Evolutionary conservation across 495 filamentous ascomycete species (phyloP).

Genomic region (Annulohypoxylon nitens): DNA sequence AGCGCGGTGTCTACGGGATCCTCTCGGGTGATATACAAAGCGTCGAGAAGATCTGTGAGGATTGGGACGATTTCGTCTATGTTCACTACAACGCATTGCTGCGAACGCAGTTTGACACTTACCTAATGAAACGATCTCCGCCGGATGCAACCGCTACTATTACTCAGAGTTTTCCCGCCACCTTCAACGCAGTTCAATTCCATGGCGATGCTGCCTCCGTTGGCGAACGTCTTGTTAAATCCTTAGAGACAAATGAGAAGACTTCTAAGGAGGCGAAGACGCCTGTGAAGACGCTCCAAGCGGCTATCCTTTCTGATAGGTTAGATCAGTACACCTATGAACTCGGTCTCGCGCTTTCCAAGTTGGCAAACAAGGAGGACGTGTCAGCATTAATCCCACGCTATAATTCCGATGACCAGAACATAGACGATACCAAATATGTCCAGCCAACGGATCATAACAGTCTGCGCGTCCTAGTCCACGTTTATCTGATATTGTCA

Average conservation of each 20-base stretch:
- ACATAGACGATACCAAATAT: conserved; percentile 56
- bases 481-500: conserved; percentile 65
- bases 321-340: conserved; percentile 68
- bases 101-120: conserved; percentile 74
- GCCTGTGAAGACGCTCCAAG: conserved; percentile 75
- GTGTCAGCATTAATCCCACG: conserved; percentile 65
- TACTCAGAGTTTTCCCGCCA: conserved; percentile 59
- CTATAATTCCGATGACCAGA: conserved; percentile 46
- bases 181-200: conserved; percentile 67
- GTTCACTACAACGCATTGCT: conserved; percentile 87
- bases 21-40: conserved; percentile 84
- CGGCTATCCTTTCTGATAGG: conserved; percentile 70
- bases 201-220: conserved; percentile 65
- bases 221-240: conserved; percentile 63
- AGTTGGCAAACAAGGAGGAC: conserved; percentile 63
- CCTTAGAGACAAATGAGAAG: conserved; percentile 61
- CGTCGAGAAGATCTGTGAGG: conserved; percentile 79
- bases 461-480: conserved; percentile 70
- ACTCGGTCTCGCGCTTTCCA: conserved; percentile 69
- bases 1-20: conserved; percentile 89
- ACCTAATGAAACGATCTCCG: conserved; percentile 63
- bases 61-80: conserved; percentile 93
- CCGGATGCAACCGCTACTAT: conserved; percentile 56
- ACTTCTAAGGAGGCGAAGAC: conserved; percentile 64
- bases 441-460: conserved; percentile 67